phyloP scores from a whole-genome alignment of 768 basidiomycete genomes.

The Russula earlei region DNA sequence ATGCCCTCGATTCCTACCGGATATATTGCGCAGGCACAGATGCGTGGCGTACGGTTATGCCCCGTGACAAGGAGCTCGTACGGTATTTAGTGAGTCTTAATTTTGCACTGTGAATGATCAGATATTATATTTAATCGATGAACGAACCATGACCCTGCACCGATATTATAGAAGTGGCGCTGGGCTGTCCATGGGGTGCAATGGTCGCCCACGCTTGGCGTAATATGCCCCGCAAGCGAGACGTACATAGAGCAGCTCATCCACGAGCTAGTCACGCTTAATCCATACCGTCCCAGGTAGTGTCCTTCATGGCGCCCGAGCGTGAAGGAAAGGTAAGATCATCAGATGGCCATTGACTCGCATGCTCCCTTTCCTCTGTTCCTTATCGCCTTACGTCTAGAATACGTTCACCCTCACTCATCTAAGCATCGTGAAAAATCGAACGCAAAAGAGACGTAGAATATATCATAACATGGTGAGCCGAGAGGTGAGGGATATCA shows the following conservation, averaged over 20 bases:
- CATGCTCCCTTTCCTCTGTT: background rate
- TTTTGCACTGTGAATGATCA: background rate
- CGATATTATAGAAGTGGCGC: constrained; percentile 48
- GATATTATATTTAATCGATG: background rate
- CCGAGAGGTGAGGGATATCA: background rate
- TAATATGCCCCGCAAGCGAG: constrained; percentile 24
- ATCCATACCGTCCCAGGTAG: constrained; percentile 5
- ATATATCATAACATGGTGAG: constrained; percentile 3
- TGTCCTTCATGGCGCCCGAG: background rate
- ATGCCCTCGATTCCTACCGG: constrained; percentile 68
- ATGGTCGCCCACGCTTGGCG: constrained; percentile 42
- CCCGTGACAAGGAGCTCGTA: constrained; percentile 60
- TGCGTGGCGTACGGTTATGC: constrained; percentile 56
- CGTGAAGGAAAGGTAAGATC: background rate
- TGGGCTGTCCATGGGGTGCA: constrained; percentile 51
- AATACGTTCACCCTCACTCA: background rate
- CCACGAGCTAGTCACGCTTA: constrained; percentile 9
- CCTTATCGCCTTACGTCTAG: background rate
- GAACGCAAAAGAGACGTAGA: background rate
- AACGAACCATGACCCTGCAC: background rate
- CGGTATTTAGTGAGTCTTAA: constrained; percentile 47
- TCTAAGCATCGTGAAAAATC: constrained; percentile 7
- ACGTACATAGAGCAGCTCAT: constrained; percentile 16
- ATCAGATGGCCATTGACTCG: background rate
- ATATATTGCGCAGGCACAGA: constrained; percentile 46